Percentiles rank a stretch among this genome's conserved stretches.
These are phyloP conservation scores for Exophiala sideris DNA, from an alignment of 2,329 filamentous ascomycete genomes.

Conservation along the genomic window DNA sequence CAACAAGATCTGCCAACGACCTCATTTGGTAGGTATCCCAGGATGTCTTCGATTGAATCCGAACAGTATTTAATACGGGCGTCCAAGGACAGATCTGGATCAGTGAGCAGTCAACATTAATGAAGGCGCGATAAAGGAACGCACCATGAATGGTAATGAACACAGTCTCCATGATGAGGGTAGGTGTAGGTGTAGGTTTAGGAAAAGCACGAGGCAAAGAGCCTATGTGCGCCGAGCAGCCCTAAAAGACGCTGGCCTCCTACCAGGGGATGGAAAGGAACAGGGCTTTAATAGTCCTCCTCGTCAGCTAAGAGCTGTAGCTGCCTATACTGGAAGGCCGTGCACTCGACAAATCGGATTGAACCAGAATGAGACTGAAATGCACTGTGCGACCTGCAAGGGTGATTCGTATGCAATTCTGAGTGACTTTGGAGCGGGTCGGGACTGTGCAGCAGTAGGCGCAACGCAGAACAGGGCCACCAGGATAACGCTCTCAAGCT, in stretches of 20 bases:
- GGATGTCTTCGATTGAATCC: conserved; percentile 76
- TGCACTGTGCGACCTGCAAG: not conserved
- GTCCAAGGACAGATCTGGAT: conserved; percentile 66
- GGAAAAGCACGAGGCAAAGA: conserved; percentile 14
- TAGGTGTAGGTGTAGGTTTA: not conserved
- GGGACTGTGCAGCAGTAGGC: not conserved
- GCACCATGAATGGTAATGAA: conserved; percentile 89
- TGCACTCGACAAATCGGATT: not conserved
- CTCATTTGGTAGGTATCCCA: conserved; percentile 74
- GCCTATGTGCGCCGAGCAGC: conserved; percentile 22
- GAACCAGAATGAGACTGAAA: not conserved
- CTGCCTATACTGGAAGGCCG: not conserved
- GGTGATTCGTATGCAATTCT: not conserved
- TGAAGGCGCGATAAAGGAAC: conserved; percentile 33
- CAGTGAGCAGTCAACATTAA: conserved; percentile 20
- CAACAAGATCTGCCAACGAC: conserved; percentile 74
- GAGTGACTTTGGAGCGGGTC: not conserved
- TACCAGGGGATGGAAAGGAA: conserved; percentile 8
- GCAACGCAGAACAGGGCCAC: not conserved
- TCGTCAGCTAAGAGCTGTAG: not conserved
- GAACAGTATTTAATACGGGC: conserved; percentile 80
- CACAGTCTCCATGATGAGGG: conserved; percentile 66
- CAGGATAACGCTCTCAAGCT: not conserved
- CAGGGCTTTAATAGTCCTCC: conserved; percentile 7
- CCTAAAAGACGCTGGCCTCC: conserved; percentile 27